Evolutionary conservation across 2,329 filamentous ascomycete species (phyloP).

Genomic region (Taxawa tesnikishii): DNA sequence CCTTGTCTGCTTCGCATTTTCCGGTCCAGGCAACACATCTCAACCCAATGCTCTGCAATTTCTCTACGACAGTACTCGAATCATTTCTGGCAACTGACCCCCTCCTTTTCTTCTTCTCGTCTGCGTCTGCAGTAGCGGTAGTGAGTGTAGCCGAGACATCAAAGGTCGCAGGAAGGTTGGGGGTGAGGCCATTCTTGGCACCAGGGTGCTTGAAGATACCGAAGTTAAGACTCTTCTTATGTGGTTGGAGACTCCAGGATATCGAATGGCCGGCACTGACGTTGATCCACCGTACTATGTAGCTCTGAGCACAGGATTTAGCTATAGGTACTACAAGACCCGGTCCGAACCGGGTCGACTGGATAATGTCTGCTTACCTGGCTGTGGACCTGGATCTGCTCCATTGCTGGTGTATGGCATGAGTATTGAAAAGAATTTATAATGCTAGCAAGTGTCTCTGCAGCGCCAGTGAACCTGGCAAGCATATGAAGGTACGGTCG

Average conservation of each 20-base stretch:
- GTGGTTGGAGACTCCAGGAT: conserved; percentile 93
- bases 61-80: conserved; percentile 53
- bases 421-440: too few relatives aligned
- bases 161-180: conserved; percentile 24
- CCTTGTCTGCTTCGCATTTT: conserved; percentile 93
- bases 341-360: too few relatives aligned
- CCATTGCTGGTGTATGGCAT: too few relatives aligned
- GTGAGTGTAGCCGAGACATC: conserved; percentile 34
- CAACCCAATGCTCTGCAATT: conserved; percentile 49
- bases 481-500: too few relatives aligned
- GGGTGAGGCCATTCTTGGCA: conserved; percentile 44
- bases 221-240: conserved; percentile 98
- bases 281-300: conserved; percentile 94
- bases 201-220: conserved; percentile 96
- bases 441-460: too few relatives aligned
- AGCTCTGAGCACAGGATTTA: too few relatives aligned
- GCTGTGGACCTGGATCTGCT: conserved; percentile 6
- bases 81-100: conserved; percentile 29
- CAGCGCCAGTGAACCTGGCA: too few relatives aligned
- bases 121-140: conserved; percentile 50
- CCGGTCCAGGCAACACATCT: conserved; percentile 67
- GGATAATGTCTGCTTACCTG: conserved; percentile 3
- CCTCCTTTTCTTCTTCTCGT: conserved; percentile 10
- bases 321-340: neutral
- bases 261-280: conserved; percentile 85